Percentiles rank a stretch among this genome's conserved stretches.
Conservation (phyloP, 768 basidiomycete species). For the Tremella fuciformis region DNA sequence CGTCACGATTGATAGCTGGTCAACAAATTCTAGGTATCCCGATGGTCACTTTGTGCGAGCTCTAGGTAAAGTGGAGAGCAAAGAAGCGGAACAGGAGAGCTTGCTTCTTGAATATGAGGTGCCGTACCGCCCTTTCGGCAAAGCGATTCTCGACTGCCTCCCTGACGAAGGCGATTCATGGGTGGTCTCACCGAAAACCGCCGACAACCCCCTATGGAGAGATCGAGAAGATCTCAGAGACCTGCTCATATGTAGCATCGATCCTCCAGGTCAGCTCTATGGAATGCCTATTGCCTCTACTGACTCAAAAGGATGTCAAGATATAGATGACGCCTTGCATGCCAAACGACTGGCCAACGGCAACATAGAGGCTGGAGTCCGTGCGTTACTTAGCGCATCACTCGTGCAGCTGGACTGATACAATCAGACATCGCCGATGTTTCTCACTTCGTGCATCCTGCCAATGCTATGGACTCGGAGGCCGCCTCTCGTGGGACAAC, state of each 20-base stretch:
- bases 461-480: slow-evolving; percentile 94
- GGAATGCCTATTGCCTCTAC: neutral
- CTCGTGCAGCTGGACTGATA: slow-evolving; percentile 4
- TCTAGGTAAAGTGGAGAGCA: slow-evolving; percentile 83
- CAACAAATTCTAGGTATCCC: slow-evolving; percentile 78
- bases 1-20: slow-evolving; percentile 92
- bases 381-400: slow-evolving; percentile 60
- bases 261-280: slow-evolving; percentile 71
- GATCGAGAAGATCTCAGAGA: slow-evolving; percentile 83
- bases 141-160: slow-evolving; percentile 85
- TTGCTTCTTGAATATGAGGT: slow-evolving; percentile 91
- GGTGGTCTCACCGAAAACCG: slow-evolving; percentile 79
- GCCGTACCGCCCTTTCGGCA: slow-evolving; percentile 94
- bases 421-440: slow-evolving; percentile 91
- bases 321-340: slow-evolving; percentile 97
- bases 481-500: slow-evolving; percentile 95
- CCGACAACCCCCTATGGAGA: slow-evolving; percentile 63
- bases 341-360: slow-evolving; percentile 82
- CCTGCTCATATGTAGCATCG: slow-evolving; percentile 88
- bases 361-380: slow-evolving; percentile 94
- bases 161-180: slow-evolving; percentile 85
- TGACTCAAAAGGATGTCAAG: slow-evolving; percentile 71
- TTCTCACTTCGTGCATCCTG: slow-evolving; percentile 87
- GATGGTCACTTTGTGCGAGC: slow-evolving; percentile 96
- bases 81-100: slow-evolving; percentile 94